Percentiles rank a stretch among this genome's conserved stretches.
Evolutionary conservation across 1,139 yeast species (phyloP).

Genomic region (Casaregolazyma suthepensis): DNA sequence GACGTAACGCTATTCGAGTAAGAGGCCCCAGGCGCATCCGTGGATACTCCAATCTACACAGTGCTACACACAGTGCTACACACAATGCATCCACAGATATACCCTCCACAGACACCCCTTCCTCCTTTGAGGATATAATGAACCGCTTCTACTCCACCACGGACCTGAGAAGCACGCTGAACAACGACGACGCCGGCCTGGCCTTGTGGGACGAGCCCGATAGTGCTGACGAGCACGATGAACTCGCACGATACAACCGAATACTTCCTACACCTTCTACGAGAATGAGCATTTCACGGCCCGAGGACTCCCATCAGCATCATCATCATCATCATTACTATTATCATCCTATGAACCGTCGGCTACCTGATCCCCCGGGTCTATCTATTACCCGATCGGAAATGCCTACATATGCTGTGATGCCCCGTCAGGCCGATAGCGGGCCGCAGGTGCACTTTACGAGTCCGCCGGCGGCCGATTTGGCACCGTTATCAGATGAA

Average conservation of each 20-base stretch:
- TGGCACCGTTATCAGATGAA: background rate
- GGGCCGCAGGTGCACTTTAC: conserved; percentile 21
- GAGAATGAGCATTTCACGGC: background rate
- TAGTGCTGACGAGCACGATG: background rate
- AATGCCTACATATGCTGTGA: background rate
- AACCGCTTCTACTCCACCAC: background rate
- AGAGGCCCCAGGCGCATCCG: conserved; percentile 3
- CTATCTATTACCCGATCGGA: background rate
- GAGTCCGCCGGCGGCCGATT: conserved; percentile 15
- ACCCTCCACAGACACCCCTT: background rate
- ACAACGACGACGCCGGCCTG: background rate
- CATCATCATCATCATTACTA: background rate
- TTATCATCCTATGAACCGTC: background rate
- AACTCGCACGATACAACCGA: background rate
- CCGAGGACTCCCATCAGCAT: background rate
- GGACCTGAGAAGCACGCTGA: background rate
- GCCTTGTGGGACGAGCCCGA: background rate
- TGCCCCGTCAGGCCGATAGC: conserved; percentile 6
- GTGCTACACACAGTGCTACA: no score
- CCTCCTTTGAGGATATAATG: background rate
- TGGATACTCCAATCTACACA: conserved; percentile 4
- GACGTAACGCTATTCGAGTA: conserved; percentile 3
- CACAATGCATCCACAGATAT: no score
- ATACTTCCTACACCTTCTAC: background rate
- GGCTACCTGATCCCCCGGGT: background rate